Conservation (phyloP, 148 eudicot genomes). For the Fagopyrum homotropicum region DNA sequence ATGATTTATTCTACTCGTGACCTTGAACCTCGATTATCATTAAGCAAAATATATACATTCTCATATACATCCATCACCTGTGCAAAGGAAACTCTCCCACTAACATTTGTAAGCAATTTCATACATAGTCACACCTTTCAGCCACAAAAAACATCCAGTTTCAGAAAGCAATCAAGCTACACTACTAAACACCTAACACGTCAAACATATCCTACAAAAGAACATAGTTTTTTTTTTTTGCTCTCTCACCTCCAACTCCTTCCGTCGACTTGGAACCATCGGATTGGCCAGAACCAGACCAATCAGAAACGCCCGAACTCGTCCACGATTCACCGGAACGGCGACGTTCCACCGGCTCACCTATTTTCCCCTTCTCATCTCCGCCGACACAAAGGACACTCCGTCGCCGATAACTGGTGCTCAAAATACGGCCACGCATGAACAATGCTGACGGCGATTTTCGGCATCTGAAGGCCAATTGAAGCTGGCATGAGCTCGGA, state of each 20-base stretch:
- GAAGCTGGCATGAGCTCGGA: constrained; percentile 56
- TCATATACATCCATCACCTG: background rate
- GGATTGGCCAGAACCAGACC: constrained; percentile 40
- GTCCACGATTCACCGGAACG: constrained; percentile 28
- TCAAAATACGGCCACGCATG: constrained; percentile 20
- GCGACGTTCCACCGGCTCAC: constrained; percentile 18
- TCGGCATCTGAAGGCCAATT: constrained; percentile 33
- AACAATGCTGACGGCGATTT: constrained; percentile 18
- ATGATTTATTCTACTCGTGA: background rate
- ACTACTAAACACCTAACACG: background rate
- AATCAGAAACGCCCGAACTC: constrained; percentile 40
- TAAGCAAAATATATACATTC: background rate
- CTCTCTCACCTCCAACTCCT: constrained; percentile 49
- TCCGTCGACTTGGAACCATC: constrained; percentile 29
- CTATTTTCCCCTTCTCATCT: constrained; percentile 25
- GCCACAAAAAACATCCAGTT: background rate
- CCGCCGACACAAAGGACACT: constrained; percentile 24
- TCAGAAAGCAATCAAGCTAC: background rate
- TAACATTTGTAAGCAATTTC: background rate
- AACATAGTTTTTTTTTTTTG: background rate
- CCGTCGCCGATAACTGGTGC: constrained; percentile 18
- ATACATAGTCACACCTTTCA: background rate
- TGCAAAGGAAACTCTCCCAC: background rate
- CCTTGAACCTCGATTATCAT: background rate
- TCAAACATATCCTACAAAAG: constrained; percentile 4